Percentiles rank a stretch among this genome's conserved stretches.
phyloP scores from a whole-genome alignment of 257 asterid species.

The Solanum appendiculatum region DNA sequence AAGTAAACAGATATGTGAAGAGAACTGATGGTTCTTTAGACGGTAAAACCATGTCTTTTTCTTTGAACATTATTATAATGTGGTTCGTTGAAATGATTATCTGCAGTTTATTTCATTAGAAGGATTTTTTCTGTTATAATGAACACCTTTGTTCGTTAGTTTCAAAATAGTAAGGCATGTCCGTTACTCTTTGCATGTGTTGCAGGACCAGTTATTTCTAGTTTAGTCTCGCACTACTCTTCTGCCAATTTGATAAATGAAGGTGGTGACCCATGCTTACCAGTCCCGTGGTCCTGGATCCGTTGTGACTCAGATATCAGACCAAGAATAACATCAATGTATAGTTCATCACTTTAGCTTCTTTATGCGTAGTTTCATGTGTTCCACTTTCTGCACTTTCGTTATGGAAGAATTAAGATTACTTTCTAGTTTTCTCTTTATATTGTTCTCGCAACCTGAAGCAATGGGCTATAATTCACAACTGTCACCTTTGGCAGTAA shows the following conservation, averaged over 20 bases:
- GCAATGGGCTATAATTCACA: neutral
- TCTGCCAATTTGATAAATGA: constrained; percentile 72
- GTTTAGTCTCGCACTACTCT: constrained; percentile 32
- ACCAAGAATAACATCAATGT: constrained; percentile 72
- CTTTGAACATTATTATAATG: neutral
- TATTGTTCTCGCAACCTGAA: neutral
- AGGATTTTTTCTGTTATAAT: neutral
- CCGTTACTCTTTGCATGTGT: constrained; percentile 10
- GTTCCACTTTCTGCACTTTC: neutral
- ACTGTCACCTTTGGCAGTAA: constrained; percentile 37
- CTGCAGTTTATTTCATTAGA: neutral
- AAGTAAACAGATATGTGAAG: constrained; percentile 64
- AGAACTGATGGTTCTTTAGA: constrained; percentile 74
- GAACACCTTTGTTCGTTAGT: neutral
- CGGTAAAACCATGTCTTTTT: constrained; percentile 34
- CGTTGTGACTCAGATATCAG: constrained; percentile 68
- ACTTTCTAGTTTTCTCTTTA: neutral
- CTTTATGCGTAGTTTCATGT: neutral
- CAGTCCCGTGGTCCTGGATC: constrained; percentile 94
- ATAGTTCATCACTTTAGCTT: constrained; percentile 12
- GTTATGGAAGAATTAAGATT: neutral
- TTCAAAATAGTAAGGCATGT: neutral
- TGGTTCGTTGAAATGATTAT: neutral
- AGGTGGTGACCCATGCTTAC: constrained; percentile 98
- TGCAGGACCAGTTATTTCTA: constrained; percentile 60